phyloP scores from a whole-genome alignment of 2,329 filamentous ascomycete genomes.

The Cryphonectria parasitica region DNA sequence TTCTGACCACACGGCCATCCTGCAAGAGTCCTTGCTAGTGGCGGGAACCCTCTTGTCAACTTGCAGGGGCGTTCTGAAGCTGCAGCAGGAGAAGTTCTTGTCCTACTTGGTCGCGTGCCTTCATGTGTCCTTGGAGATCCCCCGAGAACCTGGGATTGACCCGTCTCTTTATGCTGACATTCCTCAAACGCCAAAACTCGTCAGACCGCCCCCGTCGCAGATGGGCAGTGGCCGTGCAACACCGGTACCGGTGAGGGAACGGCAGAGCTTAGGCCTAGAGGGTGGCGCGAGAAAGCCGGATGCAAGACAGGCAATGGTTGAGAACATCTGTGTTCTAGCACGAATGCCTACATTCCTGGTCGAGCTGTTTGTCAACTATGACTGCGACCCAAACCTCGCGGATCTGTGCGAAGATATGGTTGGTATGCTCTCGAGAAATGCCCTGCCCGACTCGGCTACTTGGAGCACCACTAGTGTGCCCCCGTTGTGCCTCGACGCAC shows the following conservation, averaged over 20 bases:
- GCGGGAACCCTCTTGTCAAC: constrained; percentile 89
- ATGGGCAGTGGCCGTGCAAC: constrained; percentile 80
- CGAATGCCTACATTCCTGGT: constrained; percentile 94
- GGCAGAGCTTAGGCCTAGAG: constrained; percentile 90
- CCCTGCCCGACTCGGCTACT: constrained; percentile 93
- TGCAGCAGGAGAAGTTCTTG: constrained; percentile 95
- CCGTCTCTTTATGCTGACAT: constrained; percentile 91
- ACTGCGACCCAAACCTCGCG: constrained; percentile 88
- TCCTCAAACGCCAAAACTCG: constrained; percentile 84
- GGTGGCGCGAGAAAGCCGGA: constrained; percentile 91
- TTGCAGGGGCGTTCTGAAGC: constrained; percentile 85
- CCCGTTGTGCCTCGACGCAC: constrained; percentile 87
- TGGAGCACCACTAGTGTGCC: constrained; percentile 99
- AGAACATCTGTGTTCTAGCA: constrained; percentile 88
- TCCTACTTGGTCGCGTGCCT: constrained; percentile 94
- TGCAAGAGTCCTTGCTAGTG: constrained; percentile 91
- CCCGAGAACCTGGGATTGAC: constrained; percentile 86
- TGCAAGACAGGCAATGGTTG: constrained; percentile 96
- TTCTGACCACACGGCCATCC: constrained; percentile 92
- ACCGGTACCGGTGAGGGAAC: constrained; percentile 87
- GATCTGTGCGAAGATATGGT: constrained; percentile 97
- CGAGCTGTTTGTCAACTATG: constrained; percentile 97
- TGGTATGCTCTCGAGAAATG: constrained; percentile 88
- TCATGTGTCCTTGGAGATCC: constrained; percentile 92
- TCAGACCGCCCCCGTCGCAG: constrained; percentile 77